phyloP scores from a whole-genome alignment of 257 asterid genomes.

The Penstemon eatonii region DNA sequence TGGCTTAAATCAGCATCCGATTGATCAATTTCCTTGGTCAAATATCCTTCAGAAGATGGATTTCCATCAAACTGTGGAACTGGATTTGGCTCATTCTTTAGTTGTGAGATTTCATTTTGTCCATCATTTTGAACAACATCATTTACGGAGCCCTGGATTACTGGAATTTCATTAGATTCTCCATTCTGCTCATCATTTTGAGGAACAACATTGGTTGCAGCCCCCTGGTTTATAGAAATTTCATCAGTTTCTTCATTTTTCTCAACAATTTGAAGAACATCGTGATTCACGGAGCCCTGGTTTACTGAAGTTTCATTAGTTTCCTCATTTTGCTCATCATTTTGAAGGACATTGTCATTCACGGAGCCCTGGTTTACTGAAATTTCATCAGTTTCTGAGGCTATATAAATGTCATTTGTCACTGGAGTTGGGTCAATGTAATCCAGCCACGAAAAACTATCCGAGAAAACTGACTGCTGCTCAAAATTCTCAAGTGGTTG shows the following conservation, averaged over 20 bases:
- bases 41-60: constrained; percentile 27
- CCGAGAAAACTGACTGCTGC: constrained; percentile 31
- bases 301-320: too few species aligned
- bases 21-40: constrained; percentile 31
- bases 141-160: too few species aligned
- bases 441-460: constrained; percentile 58
- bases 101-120: constrained; percentile 31
- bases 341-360: constrained; percentile 40
- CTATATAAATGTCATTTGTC: constrained; percentile 30
- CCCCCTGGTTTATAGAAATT: too few species aligned
- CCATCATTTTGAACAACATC: background rate
- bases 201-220: constrained; percentile 31
- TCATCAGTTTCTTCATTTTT: too few species aligned
- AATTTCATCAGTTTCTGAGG: constrained; percentile 39
- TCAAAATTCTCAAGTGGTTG: constrained; percentile 32
- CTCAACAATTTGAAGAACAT: constrained; percentile 32
- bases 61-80: constrained; percentile 28
- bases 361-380: constrained; percentile 37
- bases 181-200: constrained; percentile 12
- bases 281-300: constrained; percentile 23
- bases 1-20: constrained; percentile 33
- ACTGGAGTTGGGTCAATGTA: constrained; percentile 42
- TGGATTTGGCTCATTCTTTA: constrained; percentile 33
- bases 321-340: constrained; percentile 6
- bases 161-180: too few species aligned